Conservation (phyloP, 1,284 basidiomycete species). For the Acaromyces ingoldii region DNA sequence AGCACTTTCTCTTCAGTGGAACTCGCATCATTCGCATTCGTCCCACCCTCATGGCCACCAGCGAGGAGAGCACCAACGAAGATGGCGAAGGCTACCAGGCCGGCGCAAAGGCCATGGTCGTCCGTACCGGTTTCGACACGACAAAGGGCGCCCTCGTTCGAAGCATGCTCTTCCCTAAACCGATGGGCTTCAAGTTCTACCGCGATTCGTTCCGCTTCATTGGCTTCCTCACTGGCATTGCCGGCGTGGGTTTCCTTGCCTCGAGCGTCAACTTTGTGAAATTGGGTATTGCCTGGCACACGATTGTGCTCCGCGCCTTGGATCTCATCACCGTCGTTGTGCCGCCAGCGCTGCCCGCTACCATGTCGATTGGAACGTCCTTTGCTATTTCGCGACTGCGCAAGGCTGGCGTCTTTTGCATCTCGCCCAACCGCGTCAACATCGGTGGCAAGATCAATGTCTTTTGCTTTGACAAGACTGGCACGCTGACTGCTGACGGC, state of each 20-base stretch:
- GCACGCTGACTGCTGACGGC: slow-evolving; percentile 95
- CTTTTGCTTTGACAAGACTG: slow-evolving; percentile 99
- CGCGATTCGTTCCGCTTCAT: slow-evolving; percentile 97
- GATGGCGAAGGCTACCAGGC: slow-evolving; percentile 26
- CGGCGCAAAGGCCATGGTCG: slow-evolving; percentile 75
- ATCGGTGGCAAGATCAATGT: slow-evolving; percentile 95
- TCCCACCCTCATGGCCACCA: slow-evolving; percentile 38
- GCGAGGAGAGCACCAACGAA: slow-evolving; percentile 51
- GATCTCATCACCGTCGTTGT: slow-evolving; percentile 98
- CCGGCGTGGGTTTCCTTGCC: slow-evolving; percentile 66
- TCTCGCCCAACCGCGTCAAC: slow-evolving; percentile 92
- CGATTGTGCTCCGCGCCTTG: slow-evolving; percentile 83
- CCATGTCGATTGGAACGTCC: slow-evolving; percentile 93
- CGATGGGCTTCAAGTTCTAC: slow-evolving; percentile 88
- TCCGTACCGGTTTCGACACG: slow-evolving; percentile 92
- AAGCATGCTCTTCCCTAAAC: slow-evolving; percentile 98
- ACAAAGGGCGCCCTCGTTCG: slow-evolving; percentile 94
- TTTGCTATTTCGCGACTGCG: slow-evolving; percentile 88
- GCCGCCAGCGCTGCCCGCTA: slow-evolving; percentile 93
- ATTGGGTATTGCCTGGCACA: slow-evolving; percentile 77
- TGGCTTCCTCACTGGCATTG: slow-evolving; percentile 79
- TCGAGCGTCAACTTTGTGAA: slow-evolving; percentile 80
- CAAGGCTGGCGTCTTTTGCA: slow-evolving; percentile 87
- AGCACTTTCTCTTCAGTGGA: slow-evolving; percentile 84
- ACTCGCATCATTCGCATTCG: slow-evolving; percentile 90